Conservation (phyloP, 1,139 yeast species). For the Meyerozyma smithsonii region DNA sequence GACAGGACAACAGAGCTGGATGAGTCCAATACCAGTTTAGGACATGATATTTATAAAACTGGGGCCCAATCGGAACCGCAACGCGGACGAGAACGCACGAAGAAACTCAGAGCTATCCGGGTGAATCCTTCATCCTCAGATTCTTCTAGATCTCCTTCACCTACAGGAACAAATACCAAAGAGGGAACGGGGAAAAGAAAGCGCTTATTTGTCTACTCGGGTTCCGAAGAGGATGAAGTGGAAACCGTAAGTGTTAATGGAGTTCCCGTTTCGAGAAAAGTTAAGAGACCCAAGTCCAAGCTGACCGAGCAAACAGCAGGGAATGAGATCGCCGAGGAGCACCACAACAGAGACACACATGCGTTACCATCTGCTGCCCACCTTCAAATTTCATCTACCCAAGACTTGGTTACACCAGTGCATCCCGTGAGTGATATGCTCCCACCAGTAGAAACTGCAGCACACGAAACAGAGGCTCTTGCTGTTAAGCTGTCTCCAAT, state of each 20-base stretch:
- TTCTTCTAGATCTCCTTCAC: not conserved
- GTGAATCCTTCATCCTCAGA: not conserved
- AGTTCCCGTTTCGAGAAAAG: not conserved
- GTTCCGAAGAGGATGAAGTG: not conserved
- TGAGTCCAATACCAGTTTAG: not conserved
- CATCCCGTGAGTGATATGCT: too few relatives aligned
- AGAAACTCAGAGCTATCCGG: not conserved
- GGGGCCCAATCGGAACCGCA: not conserved
- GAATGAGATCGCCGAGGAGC: too few relatives aligned
- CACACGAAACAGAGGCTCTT: too few relatives aligned
- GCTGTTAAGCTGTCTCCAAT: not conserved
- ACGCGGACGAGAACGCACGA: not conserved
- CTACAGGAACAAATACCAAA: not conserved
- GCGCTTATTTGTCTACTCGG: not conserved
- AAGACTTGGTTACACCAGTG: not conserved
- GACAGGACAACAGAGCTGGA: not conserved
- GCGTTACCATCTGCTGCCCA: not conserved
- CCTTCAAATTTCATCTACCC: not conserved
- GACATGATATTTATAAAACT: not conserved
- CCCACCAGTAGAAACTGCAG: not conserved
- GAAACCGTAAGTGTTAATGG: not conserved
- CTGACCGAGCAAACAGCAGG: not conserved
- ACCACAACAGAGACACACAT: not conserved
- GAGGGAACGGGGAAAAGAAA: not conserved
- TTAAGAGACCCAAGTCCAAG: not conserved